Conservation (phyloP, 75 land plant genomes). For the Sequoia sempervirens region DNA sequence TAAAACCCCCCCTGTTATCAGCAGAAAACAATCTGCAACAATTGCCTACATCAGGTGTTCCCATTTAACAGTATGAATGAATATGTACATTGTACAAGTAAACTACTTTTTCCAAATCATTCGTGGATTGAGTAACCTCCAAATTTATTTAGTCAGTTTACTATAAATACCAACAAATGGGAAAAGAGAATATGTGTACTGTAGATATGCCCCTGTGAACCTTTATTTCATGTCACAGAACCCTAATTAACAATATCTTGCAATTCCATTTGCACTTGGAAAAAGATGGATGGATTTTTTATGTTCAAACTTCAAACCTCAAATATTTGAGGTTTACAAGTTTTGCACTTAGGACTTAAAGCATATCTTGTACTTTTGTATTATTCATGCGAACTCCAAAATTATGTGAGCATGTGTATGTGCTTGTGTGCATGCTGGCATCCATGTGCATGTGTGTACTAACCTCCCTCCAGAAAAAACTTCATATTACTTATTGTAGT, state of each 20-base stretch:
- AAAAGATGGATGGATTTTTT: background rate
- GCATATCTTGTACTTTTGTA: background rate
- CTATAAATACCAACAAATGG: background rate
- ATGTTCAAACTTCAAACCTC: background rate
- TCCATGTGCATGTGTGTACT: background rate
- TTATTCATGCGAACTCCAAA: background rate
- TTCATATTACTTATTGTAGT: background rate
- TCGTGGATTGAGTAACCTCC: background rate
- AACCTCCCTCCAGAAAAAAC: background rate
- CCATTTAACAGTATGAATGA: background rate
- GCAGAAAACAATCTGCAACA: background rate
- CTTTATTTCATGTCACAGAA: too few relatives aligned
- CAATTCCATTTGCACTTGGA: background rate
- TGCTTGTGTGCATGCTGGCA: background rate
- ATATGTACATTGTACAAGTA: background rate
- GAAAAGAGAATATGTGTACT: background rate
- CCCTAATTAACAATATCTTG: background rate
- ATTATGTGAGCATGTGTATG: background rate
- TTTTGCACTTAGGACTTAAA: too few relatives aligned
- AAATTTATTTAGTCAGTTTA: background rate
- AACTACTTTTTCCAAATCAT: background rate
- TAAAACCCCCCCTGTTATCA: background rate
- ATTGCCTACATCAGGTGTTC: background rate
- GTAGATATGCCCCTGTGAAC: background rate
- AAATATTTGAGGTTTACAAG: background rate